Percentiles rank a stretch among this genome's conserved stretches.
phyloP scores from a whole-genome alignment of 2,329 filamentous ascomycete species.

The Penicillium griseofulvum region DNA sequence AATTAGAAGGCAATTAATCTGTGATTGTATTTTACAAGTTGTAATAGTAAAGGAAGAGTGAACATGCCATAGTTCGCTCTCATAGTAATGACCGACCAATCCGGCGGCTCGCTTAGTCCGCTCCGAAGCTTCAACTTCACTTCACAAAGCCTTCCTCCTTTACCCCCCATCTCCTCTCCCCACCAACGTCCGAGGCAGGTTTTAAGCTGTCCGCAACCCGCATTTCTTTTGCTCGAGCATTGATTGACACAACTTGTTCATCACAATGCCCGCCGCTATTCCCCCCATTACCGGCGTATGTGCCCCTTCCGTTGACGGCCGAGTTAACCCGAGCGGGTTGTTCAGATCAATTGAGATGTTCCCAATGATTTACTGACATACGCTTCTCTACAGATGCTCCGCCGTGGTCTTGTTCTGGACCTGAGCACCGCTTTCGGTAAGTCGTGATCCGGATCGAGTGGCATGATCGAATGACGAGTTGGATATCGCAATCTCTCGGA shows the following conservation, averaged over 20 bases:
- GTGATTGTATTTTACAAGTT: neutral
- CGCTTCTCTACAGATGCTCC: conserved; percentile 56
- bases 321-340: conserved; percentile 18
- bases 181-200: conserved; percentile 26
- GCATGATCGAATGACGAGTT: conserved; percentile 18
- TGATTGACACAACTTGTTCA: conserved; percentile 15
- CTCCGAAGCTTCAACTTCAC: conserved; percentile 39
- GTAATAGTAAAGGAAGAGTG: neutral
- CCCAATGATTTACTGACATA: conserved; percentile 17
- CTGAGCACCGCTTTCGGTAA: conserved; percentile 64
- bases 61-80: conserved; percentile 6
- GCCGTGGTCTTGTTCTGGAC: conserved; percentile 64
- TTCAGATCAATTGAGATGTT: conserved; percentile 3
- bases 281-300: conserved; percentile 50
- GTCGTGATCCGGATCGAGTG: conserved; percentile 31
- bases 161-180: conserved; percentile 20
- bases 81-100: conserved; percentile 24
- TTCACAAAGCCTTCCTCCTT: conserved; percentile 24
- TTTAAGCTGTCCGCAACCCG: conserved; percentile 18
- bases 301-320: conserved; percentile 23
- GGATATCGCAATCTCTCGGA: conserved; percentile 1
- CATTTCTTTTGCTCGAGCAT: conserved; percentile 5
- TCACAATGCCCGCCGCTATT: conserved; percentile 43
- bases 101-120: conserved; percentile 40
- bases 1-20: neutral